Percentiles rank a stretch among this genome's conserved stretches.
Conservation (phyloP, 1,284 basidiomycete species). For the Cutaneotrichosporon curvatum region DNA sequence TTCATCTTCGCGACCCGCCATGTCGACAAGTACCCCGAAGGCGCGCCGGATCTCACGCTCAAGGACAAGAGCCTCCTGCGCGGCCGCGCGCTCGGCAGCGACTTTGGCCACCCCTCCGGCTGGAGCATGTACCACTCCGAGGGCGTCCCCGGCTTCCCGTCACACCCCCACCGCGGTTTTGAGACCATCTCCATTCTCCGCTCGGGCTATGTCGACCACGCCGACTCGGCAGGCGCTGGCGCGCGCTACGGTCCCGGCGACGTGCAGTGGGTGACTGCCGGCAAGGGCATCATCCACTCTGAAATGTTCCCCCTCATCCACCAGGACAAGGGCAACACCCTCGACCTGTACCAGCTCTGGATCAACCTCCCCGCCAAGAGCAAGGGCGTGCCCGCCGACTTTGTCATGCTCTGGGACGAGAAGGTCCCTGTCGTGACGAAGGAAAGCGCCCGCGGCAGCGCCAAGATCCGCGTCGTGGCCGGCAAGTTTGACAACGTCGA, state of each 20-base stretch:
- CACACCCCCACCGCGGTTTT: slow-evolving; percentile 14
- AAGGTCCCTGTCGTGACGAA: slow-evolving; percentile 7
- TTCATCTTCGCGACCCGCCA: slow-evolving; percentile 8
- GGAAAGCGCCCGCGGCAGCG: slow-evolving; percentile 6
- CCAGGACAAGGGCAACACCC: slow-evolving; percentile 4
- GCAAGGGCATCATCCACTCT: slow-evolving; percentile 60
- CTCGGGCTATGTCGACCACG: slow-evolving; percentile 14
- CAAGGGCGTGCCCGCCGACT: slow-evolving; percentile 11
- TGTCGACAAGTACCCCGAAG: slow-evolving; percentile 13
- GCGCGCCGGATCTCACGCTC: slow-evolving; percentile 3
- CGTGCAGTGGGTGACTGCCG: slow-evolving; percentile 92
- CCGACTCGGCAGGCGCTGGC: slow-evolving; percentile 14
- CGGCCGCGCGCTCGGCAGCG: slow-evolving; percentile 12
- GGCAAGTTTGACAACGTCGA: slow-evolving; percentile 11
- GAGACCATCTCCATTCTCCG: slow-evolving; percentile 12
- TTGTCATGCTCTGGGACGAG: slow-evolving; percentile 15
- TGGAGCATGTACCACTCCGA: slow-evolving; percentile 15
- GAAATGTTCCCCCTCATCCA: slow-evolving; percentile 55
- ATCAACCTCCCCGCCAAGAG: slow-evolving; percentile 13
- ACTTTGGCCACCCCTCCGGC: slow-evolving; percentile 11
- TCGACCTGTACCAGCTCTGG: slow-evolving; percentile 17
- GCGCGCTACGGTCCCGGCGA: slow-evolving; percentile 55
- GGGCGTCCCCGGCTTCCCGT: slow-evolving; percentile 11
- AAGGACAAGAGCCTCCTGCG: too few relatives aligned
- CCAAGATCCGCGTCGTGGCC: slow-evolving; percentile 7